Conservation (phyloP, 2,329 filamentous ascomycete genomes). For the Acephala macrosclerotiorum region DNA sequence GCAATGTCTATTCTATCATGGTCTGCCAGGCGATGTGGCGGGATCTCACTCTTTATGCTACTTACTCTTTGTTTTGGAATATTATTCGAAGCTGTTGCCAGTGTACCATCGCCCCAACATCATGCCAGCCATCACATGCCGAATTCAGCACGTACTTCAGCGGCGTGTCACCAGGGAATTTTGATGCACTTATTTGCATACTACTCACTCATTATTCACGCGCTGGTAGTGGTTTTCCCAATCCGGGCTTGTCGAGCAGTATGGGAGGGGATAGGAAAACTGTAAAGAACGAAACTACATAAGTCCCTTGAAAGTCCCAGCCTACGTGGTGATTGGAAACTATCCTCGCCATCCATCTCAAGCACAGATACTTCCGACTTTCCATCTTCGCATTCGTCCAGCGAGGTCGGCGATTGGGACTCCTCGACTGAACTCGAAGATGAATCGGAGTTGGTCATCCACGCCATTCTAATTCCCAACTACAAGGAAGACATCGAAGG, state of each 20-base stretch:
- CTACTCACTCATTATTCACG: conserved; percentile 70
- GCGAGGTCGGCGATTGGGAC: conserved; percentile 7
- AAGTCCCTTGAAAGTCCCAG: neutral
- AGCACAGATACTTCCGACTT: neutral
- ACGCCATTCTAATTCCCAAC: conserved; percentile 76
- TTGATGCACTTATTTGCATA: conserved; percentile 56
- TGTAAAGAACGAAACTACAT: conserved; percentile 39
- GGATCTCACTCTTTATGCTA: neutral
- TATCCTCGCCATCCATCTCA: conserved; percentile 1
- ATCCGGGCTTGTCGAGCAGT: conserved; percentile 68
- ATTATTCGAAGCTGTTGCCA: neutral
- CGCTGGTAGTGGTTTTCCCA: conserved; percentile 69
- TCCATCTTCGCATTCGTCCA: conserved; percentile 11
- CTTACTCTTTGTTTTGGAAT: neutral
- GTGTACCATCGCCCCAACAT: neutral
- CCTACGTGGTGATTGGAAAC: neutral
- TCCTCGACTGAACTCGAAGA: conserved; percentile 6
- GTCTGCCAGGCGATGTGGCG: conserved; percentile 7
- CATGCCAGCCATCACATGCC: neutral
- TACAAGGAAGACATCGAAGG: conserved; percentile 78
- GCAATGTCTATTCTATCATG: conserved; percentile 6
- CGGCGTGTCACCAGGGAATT: neutral
- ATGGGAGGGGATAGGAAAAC: conserved; percentile 61
- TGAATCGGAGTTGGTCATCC: conserved; percentile 38
- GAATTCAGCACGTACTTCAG: neutral